These are phyloP conservation scores for Coemansia reversa DNA, from an alignment of 192 early-diverging fungal species.

Conservation along the genomic window DNA sequence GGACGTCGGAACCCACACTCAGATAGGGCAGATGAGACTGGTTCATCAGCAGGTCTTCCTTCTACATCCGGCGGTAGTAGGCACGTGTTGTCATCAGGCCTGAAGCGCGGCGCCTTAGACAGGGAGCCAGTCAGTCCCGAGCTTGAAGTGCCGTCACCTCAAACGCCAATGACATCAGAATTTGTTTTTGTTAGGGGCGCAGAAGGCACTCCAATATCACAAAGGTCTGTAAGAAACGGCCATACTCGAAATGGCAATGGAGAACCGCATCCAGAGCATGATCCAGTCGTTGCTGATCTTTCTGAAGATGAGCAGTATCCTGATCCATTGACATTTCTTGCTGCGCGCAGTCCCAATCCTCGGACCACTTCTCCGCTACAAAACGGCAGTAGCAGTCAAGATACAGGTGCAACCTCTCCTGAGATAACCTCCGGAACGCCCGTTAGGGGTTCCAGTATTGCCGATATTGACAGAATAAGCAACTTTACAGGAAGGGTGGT, in stretches of 20 bases:
- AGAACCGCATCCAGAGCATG: neutral
- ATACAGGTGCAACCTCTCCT: neutral
- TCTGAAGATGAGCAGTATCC: conserved; percentile 18
- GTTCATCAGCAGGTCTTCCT: neutral
- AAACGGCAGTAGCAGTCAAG: neutral
- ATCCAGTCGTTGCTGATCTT: neutral
- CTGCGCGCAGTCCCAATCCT: conserved; percentile 6
- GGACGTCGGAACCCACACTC: neutral
- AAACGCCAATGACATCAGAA: neutral
- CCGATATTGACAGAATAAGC: neutral
- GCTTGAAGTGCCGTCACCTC: conserved; percentile 17
- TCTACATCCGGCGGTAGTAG: neutral
- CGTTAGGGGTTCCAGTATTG: neutral
- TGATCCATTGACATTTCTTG: conserved; percentile 13
- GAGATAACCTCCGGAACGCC: neutral
- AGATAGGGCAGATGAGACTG: neutral
- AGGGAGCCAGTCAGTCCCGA: conserved; percentile 18
- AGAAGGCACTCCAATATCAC: neutral
- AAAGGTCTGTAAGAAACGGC: neutral
- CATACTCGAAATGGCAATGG: neutral
- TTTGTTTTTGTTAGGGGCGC: conserved; percentile 4
- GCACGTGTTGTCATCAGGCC: neutral
- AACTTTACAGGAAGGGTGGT: neutral
- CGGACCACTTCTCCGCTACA: conserved; percentile 3
- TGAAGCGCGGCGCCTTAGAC: neutral